Conservation (phyloP, 2,329 filamentous ascomycete species). For the Beauveria varroae region DNA sequence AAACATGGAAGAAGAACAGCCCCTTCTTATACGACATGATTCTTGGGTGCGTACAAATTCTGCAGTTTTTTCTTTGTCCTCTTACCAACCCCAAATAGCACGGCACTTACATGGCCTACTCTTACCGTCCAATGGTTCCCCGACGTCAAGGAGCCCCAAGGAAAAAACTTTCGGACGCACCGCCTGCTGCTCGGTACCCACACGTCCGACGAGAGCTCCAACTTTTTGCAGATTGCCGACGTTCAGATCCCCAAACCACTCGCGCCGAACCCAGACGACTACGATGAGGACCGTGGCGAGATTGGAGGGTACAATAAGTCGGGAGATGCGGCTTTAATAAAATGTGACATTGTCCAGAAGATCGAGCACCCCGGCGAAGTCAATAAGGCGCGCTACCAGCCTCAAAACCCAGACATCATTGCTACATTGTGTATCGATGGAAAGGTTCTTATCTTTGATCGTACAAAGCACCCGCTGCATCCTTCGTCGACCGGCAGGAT, state of each 20-base stretch:
- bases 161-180: conserved; percentile 81
- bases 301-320: conserved; percentile 87
- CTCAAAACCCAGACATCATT: conserved; percentile 94
- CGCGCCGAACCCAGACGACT: conserved; percentile 69
- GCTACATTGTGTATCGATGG: conserved; percentile 87
- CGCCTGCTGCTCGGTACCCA: conserved; percentile 90
- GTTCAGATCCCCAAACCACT: conserved; percentile 82
- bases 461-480: conserved; percentile 80
- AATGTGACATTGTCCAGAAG: conserved; percentile 87
- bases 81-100: conserved; percentile 39
- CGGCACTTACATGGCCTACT: conserved; percentile 93
- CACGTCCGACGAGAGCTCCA: conserved; percentile 75
- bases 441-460: conserved; percentile 86
- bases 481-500: conserved; percentile 58
- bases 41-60: conserved; percentile 53
- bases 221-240: conserved; percentile 91
- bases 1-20: conserved; percentile 99
- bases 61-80: conserved; percentile 3
- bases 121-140: conserved; percentile 98
- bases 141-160: conserved; percentile 80
- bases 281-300: conserved; percentile 86
- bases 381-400: conserved; percentile 97
- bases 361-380: conserved; percentile 96
- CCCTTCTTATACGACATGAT: conserved; percentile 99
- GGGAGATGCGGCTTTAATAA: conserved; percentile 61